These are phyloP conservation scores for Metarhizium album DNA, from an alignment of 2,329 filamentous ascomycete genomes.

Conservation along the genomic window DNA sequence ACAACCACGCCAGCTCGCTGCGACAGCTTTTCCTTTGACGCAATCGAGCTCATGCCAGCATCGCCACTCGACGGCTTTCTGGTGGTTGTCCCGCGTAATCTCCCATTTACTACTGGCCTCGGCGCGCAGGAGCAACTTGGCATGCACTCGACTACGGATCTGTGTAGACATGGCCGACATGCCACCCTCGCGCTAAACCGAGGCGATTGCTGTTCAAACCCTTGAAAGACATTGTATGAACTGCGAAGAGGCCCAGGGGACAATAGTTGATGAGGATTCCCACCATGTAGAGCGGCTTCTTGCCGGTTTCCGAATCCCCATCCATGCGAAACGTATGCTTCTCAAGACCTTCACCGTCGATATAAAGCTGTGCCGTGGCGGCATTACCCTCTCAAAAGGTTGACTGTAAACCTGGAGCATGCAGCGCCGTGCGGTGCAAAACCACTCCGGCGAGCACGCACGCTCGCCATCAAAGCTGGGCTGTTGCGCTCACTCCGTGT, in stretches of 20 bases:
- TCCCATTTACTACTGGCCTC: not conserved
- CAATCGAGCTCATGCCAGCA: not conserved
- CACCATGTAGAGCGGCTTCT: not conserved
- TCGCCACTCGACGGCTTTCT: not conserved
- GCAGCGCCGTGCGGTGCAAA: not conserved
- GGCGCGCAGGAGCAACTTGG: not conserved
- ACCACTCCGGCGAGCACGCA: not conserved
- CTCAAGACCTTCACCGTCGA: conserved; percentile 1
- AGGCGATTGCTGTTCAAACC: not conserved
- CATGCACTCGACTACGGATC: not conserved
- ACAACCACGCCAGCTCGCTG: no score
- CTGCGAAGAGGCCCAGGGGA: no score
- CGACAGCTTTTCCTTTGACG: not conserved
- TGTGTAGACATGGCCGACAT: not conserved
- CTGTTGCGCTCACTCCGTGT: conserved; percentile 2
- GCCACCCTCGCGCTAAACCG: not conserved
- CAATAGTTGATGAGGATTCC: not conserved
- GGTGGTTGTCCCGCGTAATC: not conserved
- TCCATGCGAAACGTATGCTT: not conserved
- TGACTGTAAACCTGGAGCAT: not conserved
- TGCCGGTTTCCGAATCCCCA: not conserved
- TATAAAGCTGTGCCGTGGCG: not conserved
- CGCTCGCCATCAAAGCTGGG: not conserved
- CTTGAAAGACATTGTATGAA: not conserved
- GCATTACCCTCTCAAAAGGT: not conserved